These are phyloP conservation scores for Nematodospora anomalae DNA, from an alignment of 1,139 yeast genomes.

Conservation along the genomic window DNA sequence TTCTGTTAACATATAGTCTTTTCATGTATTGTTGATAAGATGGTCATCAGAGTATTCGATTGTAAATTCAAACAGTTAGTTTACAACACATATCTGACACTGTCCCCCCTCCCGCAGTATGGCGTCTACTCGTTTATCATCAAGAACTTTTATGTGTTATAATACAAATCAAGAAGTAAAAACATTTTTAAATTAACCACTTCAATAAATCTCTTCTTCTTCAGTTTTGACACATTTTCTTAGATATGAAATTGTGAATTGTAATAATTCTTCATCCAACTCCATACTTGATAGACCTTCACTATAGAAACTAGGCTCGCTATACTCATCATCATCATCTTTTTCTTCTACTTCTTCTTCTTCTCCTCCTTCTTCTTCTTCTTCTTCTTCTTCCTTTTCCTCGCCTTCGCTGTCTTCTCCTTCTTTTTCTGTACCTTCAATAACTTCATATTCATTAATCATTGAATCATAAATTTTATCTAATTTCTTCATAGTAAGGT, in stretches of 20 bases:
- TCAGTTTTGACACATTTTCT: constrained; percentile 31
- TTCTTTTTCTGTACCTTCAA: constrained; percentile 3
- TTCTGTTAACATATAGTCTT: no score
- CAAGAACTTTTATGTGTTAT: no score
- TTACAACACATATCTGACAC: no score
- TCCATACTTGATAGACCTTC: constrained; percentile 9
- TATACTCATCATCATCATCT: constrained; percentile 16
- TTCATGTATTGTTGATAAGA: no score
- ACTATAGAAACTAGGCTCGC: constrained; percentile 13
- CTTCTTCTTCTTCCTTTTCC: constrained; percentile 4
- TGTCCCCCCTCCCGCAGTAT: no score
- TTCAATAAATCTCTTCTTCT: no score
- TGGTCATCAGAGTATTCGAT: no score
- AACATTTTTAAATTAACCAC: not conserved
- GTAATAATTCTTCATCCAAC: constrained; percentile 27
- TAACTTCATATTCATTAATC: constrained; percentile 14
- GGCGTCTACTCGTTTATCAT: no score
- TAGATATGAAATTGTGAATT: constrained; percentile 30
- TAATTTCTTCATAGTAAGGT: constrained; percentile 24
- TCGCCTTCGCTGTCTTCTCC: constrained; percentile 17
- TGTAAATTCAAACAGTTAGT: no score
- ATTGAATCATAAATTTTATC: constrained; percentile 24
- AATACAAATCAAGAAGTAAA: not conserved
- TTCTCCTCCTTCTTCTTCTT: no score
- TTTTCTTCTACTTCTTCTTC: constrained; percentile 6